Conservation (phyloP, 352 stramenopile genomes). For the Pythium plurisporium region DNA sequence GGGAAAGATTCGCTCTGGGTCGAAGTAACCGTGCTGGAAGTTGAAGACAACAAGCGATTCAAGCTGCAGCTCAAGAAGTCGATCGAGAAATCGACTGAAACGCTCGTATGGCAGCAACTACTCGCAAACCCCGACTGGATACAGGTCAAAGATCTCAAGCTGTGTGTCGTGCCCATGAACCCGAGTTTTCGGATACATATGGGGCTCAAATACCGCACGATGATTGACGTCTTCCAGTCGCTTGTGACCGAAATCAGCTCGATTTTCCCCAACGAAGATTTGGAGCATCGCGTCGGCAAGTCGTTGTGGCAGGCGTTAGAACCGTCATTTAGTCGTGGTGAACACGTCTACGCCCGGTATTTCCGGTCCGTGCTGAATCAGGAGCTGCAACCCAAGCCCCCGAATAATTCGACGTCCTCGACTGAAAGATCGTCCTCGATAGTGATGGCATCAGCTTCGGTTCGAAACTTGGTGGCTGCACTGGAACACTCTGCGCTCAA, state of each 20-base stretch:
- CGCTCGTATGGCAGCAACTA: constrained; percentile 34
- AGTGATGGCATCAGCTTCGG: constrained; percentile 4
- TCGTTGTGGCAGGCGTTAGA: constrained; percentile 61
- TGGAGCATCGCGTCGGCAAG: constrained; percentile 47
- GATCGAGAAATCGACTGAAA: constrained; percentile 32
- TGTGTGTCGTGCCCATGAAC: constrained; percentile 44
- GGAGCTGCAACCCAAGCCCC: constrained; percentile 16
- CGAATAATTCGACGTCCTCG: not conserved
- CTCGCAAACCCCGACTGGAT: constrained; percentile 48
- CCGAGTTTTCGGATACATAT: constrained; percentile 64
- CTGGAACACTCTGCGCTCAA: constrained; percentile 21
- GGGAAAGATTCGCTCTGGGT: constrained; percentile 67
- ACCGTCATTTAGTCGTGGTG: constrained; percentile 41
- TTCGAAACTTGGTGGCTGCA: constrained; percentile 21
- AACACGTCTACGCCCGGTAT: constrained; percentile 74
- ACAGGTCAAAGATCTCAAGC: constrained; percentile 44
- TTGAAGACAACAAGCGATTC: constrained; percentile 58
- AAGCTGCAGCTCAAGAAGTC: constrained; percentile 60
- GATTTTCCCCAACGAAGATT: constrained; percentile 62
- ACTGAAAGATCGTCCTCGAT: constrained; percentile 18
- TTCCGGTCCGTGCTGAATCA: constrained; percentile 61
- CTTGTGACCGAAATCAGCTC: constrained; percentile 72
- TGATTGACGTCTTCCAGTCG: constrained; percentile 51
- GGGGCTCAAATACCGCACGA: constrained; percentile 53
- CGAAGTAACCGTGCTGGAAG: constrained; percentile 47